A percentile compares a stretch with the other conserved stretches of the same genome.
phyloP scores from a whole-genome alignment of 202 grass and related monocot genomes.

The Panicum virgatum region DNA sequence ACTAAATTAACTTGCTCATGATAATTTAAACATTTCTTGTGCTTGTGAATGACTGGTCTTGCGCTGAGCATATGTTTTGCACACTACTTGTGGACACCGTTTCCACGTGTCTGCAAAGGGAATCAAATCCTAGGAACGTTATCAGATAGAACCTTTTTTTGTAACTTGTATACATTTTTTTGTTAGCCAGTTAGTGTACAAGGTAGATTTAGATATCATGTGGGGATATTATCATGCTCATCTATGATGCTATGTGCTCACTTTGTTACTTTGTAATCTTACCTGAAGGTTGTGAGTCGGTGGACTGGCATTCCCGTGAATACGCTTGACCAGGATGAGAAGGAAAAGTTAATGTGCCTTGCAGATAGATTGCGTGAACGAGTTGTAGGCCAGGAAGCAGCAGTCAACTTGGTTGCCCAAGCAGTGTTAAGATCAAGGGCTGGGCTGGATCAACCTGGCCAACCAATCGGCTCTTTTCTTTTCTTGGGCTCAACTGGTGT shows the following conservation, averaged over 20 bases:
- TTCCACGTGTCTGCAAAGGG: no score
- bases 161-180: not conserved
- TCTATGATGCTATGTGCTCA: not conserved
- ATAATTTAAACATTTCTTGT: not conserved
- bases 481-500: slow-evolving; percentile 58
- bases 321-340: slow-evolving; percentile 27
- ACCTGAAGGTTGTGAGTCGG: slow-evolving; percentile 47
- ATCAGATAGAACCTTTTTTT: not conserved
- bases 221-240: not conserved
- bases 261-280: not conserved
- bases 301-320: slow-evolving; percentile 57
- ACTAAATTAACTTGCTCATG: not conserved
- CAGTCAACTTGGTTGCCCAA: slow-evolving; percentile 37
- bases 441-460: slow-evolving; percentile 36
- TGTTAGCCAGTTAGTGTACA: not conserved
- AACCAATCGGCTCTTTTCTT: slow-evolving; percentile 57
- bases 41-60: not conserved
- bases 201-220: not conserved
- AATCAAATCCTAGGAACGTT: not conserved
- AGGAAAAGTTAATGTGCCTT: slow-evolving; percentile 33
- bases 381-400: slow-evolving; percentile 43
- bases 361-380: slow-evolving; percentile 37
- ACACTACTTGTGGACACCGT: not conserved
- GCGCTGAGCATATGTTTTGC: not conserved
- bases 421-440: slow-evolving; percentile 49